Conservation (phyloP, 1,284 basidiomycete species). For the Pholiota adiposa region DNA sequence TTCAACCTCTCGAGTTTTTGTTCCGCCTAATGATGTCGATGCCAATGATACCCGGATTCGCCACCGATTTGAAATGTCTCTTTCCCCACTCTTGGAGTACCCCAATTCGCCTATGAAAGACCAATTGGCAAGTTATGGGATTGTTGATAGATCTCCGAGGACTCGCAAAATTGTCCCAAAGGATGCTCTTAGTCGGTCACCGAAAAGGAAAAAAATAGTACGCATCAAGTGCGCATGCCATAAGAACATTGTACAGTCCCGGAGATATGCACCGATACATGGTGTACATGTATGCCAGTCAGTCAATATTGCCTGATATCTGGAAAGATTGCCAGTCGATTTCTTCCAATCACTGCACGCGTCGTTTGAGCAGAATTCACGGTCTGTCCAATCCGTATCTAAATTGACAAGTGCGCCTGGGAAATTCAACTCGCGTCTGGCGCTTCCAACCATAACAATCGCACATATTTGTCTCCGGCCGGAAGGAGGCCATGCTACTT, state of each 20-base stretch:
- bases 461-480: constrained; percentile 5
- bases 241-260: neutral
- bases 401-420: too few relatives aligned
- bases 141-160: neutral
- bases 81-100: too few relatives aligned
- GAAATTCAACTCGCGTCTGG: too few relatives aligned
- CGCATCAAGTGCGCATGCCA: neutral
- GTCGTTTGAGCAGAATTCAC: too few relatives aligned
- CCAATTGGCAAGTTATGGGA: neutral
- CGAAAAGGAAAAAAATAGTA: neutral
- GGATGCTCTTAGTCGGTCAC: neutral
- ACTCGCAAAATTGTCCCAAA: neutral
- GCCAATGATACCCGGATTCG: neutral
- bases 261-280: neutral
- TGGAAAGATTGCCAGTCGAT: neutral
- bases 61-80: too few relatives aligned
- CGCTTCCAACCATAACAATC: neutral
- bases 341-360: neutral
- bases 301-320: neutral
- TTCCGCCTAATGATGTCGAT: neutral
- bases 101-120: neutral
- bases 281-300: neutral
- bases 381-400: too few relatives aligned
- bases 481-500: neutral
- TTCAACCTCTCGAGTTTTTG: neutral